Conservation (phyloP, 192 early-diverging fungal genomes). For the Lobosporangium transversale region DNA sequence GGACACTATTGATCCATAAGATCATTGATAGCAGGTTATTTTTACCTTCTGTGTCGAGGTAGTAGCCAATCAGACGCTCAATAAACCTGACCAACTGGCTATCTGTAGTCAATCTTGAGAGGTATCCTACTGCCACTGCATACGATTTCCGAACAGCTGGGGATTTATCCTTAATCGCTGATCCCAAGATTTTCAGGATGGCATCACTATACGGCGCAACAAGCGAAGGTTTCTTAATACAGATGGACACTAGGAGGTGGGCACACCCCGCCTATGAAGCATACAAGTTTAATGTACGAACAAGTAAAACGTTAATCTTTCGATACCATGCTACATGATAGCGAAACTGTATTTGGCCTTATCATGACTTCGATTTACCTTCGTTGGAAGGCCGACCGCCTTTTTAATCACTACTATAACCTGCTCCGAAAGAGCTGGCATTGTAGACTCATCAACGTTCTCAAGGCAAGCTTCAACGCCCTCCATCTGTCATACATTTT, state of each 20-base stretch:
- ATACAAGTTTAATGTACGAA: background rate
- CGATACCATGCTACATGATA: too few relatives aligned
- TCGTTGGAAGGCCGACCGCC: constrained; percentile 90
- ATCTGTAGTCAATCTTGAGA: constrained; percentile 68
- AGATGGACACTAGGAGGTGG: constrained; percentile 82
- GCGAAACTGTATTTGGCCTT: too few relatives aligned
- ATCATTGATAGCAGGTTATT: too few relatives aligned
- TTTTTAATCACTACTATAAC: constrained; percentile 78
- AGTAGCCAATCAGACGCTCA: constrained; percentile 75
- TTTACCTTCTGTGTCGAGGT: constrained; percentile 74
- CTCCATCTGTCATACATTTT: constrained; percentile 80
- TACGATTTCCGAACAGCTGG: constrained; percentile 86
- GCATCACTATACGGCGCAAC: constrained; percentile 76
- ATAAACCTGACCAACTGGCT: constrained; percentile 71
- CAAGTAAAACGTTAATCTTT: too few relatives aligned
- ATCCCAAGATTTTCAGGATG: constrained; percentile 80
- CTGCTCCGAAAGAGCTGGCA: constrained; percentile 73
- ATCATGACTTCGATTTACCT: too few relatives aligned
- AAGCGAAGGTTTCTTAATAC: constrained; percentile 71
- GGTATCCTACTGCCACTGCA: constrained; percentile 85
- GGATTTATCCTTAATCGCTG: constrained; percentile 80
- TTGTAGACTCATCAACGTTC: constrained; percentile 76
- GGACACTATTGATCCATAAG: too few relatives aligned
- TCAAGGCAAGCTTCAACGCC: constrained; percentile 82
- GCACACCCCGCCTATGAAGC: constrained; percentile 85